Conservation (phyloP, 805 yeast genomes). For the Kuraishia cidri region DNA sequence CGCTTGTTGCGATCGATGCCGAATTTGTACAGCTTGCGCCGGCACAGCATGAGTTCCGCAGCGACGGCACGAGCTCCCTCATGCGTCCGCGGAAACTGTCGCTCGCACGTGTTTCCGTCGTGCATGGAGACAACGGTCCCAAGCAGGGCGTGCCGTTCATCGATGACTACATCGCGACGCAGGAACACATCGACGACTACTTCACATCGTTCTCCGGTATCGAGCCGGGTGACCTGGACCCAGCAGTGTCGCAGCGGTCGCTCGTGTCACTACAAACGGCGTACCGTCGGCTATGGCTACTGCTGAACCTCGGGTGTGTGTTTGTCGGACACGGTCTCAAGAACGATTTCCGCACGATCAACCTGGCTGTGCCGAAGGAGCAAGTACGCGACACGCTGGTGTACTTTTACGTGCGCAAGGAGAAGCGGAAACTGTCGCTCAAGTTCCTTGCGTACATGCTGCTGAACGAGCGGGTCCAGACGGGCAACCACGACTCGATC, state of each 20-base stretch:
- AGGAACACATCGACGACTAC: conserved; percentile 69
- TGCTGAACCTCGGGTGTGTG: conserved; percentile 79
- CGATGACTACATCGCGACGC: conserved; percentile 84
- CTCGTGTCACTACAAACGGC: conserved; percentile 77
- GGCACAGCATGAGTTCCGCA: conserved; percentile 70
- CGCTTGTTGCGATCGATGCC: conserved; percentile 89
- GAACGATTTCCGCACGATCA: conserved; percentile 90
- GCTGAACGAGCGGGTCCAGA: conserved; percentile 70
- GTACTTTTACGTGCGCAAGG: conserved; percentile 64
- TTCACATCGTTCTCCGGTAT: conserved; percentile 92
- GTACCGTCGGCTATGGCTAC: conserved; percentile 83
- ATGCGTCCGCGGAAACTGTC: conserved; percentile 70
- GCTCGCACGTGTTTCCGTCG: conserved; percentile 82
- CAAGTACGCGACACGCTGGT: conserved; percentile 91
- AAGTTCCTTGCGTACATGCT: conserved; percentile 81
- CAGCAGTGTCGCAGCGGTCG: conserved; percentile 49
- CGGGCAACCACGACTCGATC: conserved; percentile 92
- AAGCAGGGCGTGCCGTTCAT: conserved; percentile 71
- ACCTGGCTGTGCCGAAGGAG: conserved; percentile 72
- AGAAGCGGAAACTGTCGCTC: conserved; percentile 72
- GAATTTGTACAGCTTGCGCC: conserved; percentile 83
- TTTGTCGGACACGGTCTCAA: conserved; percentile 93
- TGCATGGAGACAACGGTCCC: conserved; percentile 63
- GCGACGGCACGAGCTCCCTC: conserved; percentile 60
- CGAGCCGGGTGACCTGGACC: conserved; percentile 82